Evolutionary conservation across 139 green algal genomes (phyloP).

Genomic region (Volvox africanus): DNA sequence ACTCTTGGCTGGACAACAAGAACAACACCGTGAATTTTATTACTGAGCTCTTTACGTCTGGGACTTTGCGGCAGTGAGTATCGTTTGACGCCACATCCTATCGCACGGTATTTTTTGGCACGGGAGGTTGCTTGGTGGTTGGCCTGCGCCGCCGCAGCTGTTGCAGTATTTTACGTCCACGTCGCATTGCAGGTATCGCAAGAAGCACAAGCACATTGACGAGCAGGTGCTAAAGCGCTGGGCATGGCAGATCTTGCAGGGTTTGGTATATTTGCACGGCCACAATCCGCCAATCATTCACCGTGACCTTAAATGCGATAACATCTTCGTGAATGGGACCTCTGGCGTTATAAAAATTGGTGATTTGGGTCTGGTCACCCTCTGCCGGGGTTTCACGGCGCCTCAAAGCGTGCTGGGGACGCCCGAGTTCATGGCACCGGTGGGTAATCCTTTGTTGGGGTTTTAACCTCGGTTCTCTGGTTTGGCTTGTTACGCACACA

Average conservation of each 20-base stretch:
- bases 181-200: slow-evolving; percentile 84
- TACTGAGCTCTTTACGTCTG: slow-evolving; percentile 98
- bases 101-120: no score
- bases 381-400: slow-evolving; percentile 89
- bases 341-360: slow-evolving; percentile 98
- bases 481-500: neutral
- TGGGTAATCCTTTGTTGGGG: neutral
- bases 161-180: neutral
- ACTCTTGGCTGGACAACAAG: slow-evolving; percentile 95
- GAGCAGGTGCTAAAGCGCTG: slow-evolving; percentile 94
- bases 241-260: slow-evolving; percentile 98
- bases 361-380: slow-evolving; percentile 96
- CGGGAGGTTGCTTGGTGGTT: neutral
- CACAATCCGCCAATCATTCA: slow-evolving; percentile 93
- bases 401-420: slow-evolving; percentile 92
- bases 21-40: slow-evolving; percentile 98
- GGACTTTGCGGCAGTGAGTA: slow-evolving; percentile 95
- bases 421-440: slow-evolving; percentile 47
- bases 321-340: slow-evolving; percentile 97
- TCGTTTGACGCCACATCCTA: neutral
- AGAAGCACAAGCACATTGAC: slow-evolving; percentile 94
- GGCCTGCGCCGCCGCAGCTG: neutral
- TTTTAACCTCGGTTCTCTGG: neutral
- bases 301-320: slow-evolving; percentile 93
- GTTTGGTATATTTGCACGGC: slow-evolving; percentile 97